Conservation (phyloP, 345 rosid genomes). For the Salix brachista region DNA sequence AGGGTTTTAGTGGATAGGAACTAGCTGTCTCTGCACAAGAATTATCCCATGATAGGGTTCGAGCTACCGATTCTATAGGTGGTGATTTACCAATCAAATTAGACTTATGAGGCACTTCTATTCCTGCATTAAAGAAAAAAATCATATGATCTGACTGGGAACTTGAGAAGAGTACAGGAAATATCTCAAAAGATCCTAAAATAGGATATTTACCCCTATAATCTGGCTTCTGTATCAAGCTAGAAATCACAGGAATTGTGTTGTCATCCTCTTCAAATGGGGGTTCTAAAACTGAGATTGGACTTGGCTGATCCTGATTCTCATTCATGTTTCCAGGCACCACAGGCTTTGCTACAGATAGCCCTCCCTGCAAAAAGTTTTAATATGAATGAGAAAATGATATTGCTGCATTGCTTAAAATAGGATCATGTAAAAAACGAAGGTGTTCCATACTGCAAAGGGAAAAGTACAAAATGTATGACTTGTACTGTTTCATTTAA, state of each 20-base stretch:
- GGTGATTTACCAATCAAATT: constrained; percentile 81
- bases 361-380: constrained; percentile 44
- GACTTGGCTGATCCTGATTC: constrained; percentile 95
- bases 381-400: no score
- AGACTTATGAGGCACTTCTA: constrained; percentile 41
- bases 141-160: not conserved
- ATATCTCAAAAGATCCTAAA: not conserved
- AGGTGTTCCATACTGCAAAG: not conserved
- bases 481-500: not conserved
- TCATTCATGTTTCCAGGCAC: constrained; percentile 37
- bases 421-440: not conserved
- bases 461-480: not conserved
- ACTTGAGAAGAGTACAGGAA: not conserved
- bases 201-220: constrained; percentile 35
- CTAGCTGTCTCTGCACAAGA: constrained; percentile 37
- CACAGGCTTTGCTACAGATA: constrained; percentile 41
- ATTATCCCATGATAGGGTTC: constrained; percentile 59
- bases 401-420: not conserved
- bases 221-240: constrained; percentile 30
- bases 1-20: constrained; percentile 32
- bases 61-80: constrained; percentile 59
- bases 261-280: constrained; percentile 66
- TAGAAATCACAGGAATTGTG: constrained; percentile 35
- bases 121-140: constrained; percentile 35
- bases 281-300: constrained; percentile 74